Evolutionary conservation across 768 basidiomycete genomes (phyloP).

Genomic region (Amanita polypyramis): DNA sequence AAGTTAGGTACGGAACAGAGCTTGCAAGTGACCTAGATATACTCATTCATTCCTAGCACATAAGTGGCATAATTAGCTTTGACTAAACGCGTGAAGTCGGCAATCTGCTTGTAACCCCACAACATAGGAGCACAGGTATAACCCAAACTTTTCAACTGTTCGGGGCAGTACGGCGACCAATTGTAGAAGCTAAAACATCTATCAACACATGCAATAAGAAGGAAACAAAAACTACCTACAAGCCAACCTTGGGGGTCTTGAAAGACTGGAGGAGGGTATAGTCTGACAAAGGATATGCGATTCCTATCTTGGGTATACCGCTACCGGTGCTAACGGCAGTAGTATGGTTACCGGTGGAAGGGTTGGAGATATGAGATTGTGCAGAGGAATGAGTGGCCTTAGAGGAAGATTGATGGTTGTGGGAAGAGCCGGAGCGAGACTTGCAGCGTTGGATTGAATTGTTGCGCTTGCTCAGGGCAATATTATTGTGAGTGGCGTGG

Average conservation of each 20-base stretch:
- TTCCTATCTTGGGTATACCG: conserved; percentile 39
- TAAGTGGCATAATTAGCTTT: conserved; percentile 38
- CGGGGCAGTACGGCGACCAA: conserved; percentile 51
- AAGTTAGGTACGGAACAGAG: not conserved
- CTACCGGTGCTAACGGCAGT: conserved; percentile 7
- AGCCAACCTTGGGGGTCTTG: conserved; percentile 29
- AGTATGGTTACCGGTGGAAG: conserved; percentile 4
- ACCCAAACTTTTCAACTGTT: conserved; percentile 30
- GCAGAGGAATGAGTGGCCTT: conserved; percentile 1
- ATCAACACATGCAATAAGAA: not conserved
- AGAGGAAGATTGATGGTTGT: conserved; percentile 9
- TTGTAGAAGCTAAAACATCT: conserved; percentile 38
- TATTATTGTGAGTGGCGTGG: conserved; percentile 30
- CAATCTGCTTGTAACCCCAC: conserved; percentile 49
- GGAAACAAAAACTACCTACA: conserved; percentile 22
- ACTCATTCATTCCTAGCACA: conserved; percentile 72
- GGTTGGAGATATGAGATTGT: conserved; percentile 11
- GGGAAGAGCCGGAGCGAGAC: conserved; percentile 28
- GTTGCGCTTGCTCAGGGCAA: conserved; percentile 43
- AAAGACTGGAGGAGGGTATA: conserved; percentile 40
- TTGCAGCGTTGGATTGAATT: conserved; percentile 38
- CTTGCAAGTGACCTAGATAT: conserved; percentile 14
- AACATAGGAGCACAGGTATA: conserved; percentile 54
- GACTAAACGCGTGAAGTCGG: conserved; percentile 36
- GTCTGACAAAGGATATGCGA: conserved; percentile 59